phyloP scores from a whole-genome alignment of 2,329 filamentous ascomycete genomes.

The Colletotrichum endophyticum region DNA sequence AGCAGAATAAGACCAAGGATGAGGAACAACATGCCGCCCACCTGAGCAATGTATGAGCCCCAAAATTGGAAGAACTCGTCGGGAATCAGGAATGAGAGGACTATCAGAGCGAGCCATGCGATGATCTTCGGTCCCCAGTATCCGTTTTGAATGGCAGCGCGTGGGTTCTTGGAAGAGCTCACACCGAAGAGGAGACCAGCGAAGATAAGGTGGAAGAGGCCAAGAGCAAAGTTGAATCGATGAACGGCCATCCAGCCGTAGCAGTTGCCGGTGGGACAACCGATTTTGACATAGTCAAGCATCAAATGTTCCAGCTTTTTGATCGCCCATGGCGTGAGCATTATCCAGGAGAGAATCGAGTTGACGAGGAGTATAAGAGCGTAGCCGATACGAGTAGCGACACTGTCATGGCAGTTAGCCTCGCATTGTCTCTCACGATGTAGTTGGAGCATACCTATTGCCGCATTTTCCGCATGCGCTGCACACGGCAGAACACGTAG shows the following conservation, averaged over 20 bases:
- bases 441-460: conserved; percentile 71
- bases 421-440: neutral
- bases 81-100: conserved; percentile 93
- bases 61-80: conserved; percentile 94
- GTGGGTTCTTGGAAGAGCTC: conserved; percentile 82
- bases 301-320: conserved; percentile 92
- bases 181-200: conserved; percentile 87
- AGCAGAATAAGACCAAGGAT: conserved; percentile 90
- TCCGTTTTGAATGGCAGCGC: conserved; percentile 93
- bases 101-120: conserved; percentile 84
- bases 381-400: conserved; percentile 96
- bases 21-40: conserved; percentile 90
- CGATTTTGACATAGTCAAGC: conserved; percentile 94
- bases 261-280: conserved; percentile 88
- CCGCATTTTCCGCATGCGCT: conserved; percentile 96
- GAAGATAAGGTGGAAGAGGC: conserved; percentile 89
- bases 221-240: conserved; percentile 96
- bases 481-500: conserved; percentile 95
- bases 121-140: conserved; percentile 98
- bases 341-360: conserved; percentile 97
- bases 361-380: conserved; percentile 94
- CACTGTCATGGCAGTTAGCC: conserved; percentile 55
- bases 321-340: conserved; percentile 98
- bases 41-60: conserved; percentile 91
- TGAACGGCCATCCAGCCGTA: conserved; percentile 97